Conservation (phyloP, 73 alveolate genomes). For the Paramecium pentaurelia region DNA sequence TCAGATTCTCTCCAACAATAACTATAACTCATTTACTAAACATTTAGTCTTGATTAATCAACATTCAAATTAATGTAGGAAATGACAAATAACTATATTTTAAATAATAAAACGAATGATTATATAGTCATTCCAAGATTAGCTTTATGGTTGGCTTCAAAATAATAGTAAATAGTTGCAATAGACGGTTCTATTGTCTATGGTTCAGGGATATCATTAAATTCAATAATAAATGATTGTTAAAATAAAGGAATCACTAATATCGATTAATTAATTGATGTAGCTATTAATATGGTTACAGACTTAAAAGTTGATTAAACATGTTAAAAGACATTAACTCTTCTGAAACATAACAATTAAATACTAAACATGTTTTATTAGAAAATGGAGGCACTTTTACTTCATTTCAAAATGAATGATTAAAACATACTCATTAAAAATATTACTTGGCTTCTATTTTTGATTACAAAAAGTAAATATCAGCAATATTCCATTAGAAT, state of each 20-base stretch:
- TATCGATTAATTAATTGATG: neutral
- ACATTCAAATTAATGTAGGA: conserved; percentile 30
- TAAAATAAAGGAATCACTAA: conserved; percentile 10
- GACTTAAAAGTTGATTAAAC: conserved; percentile 15
- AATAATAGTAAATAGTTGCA: neutral
- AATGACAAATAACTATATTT: neutral
- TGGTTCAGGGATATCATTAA: conserved; percentile 14
- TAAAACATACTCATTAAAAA: neutral
- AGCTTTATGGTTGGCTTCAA: conserved; percentile 43
- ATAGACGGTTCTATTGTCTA: conserved; percentile 29
- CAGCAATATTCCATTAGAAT: neutral
- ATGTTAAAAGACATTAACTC: neutral
- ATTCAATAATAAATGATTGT: neutral
- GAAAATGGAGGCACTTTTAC: neutral
- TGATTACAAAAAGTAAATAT: conserved; percentile 25
- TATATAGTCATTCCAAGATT: neutral
- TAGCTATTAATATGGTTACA: neutral
- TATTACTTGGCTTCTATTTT: conserved; percentile 14
- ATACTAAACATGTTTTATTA: neutral
- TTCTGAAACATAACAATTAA: neutral
- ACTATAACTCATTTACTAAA: neutral
- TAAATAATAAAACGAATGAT: neutral
- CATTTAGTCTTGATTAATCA: conserved; percentile 2
- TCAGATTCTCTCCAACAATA: neutral
- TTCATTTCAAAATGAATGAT: neutral